phyloP scores from a whole-genome alignment of 2,329 filamentous ascomycete genomes.

The Arthrobotrys musiformis region DNA sequence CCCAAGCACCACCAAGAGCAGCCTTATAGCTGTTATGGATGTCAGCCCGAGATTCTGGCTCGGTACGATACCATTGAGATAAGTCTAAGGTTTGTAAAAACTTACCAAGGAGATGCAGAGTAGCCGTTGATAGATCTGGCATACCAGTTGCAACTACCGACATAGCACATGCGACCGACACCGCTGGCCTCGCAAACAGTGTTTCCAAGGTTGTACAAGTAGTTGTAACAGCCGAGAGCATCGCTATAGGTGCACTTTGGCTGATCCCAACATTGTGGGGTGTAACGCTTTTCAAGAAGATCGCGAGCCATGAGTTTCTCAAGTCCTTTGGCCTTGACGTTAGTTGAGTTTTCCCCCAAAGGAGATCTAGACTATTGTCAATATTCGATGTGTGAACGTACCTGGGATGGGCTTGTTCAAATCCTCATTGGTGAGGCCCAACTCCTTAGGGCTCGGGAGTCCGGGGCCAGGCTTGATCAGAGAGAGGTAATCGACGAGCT shows the following conservation, averaged over 20 bases:
- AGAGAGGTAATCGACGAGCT: constrained; percentile 1
- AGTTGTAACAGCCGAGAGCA: constrained; percentile 27
- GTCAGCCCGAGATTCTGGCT: not conserved
- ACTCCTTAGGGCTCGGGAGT: constrained; percentile 5
- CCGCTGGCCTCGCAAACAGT: constrained; percentile 2
- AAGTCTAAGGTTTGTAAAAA: not conserved
- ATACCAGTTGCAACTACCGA: constrained; percentile 8
- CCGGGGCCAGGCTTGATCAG: constrained; percentile 6
- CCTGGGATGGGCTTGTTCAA: constrained; percentile 15
- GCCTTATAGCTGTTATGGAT: not conserved
- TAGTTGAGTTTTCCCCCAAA: not conserved
- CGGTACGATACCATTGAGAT: not conserved
- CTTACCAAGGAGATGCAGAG: constrained; percentile 16
- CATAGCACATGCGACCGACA: not conserved
- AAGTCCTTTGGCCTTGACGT: not conserved
- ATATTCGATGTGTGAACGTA: not conserved
- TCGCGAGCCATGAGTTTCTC: constrained; percentile 3
- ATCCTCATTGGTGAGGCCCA: constrained; percentile 26
- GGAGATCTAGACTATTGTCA: not conserved
- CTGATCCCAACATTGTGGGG: constrained; percentile 23
- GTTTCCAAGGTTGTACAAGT: constrained; percentile 9
- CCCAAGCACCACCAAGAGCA: constrained; percentile 29
- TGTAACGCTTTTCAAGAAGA: constrained; percentile 20
- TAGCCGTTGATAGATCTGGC: constrained; percentile 8
- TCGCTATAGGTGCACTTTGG: constrained; percentile 26